Conservation (phyloP, 1,139 yeast genomes). For the Taphrina pruni region DNA sequence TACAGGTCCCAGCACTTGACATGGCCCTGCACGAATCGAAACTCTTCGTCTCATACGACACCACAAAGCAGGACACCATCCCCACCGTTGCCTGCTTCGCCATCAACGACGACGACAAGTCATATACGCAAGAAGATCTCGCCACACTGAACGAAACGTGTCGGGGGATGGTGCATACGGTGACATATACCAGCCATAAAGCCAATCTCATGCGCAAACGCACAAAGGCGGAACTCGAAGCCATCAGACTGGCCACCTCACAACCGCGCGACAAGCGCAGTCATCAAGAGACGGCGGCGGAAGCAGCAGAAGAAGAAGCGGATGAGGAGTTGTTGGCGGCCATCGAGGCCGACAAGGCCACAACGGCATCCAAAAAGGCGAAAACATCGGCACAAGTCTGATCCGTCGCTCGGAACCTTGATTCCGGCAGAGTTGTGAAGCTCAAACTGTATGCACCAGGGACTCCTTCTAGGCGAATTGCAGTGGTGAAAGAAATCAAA, state of each 20-base stretch:
- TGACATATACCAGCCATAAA: conserved; percentile 6
- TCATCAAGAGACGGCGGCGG: neutral
- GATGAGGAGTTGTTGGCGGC: conserved; percentile 12
- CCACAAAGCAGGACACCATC: neutral
- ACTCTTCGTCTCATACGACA: conserved; percentile 14
- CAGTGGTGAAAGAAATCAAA: too few relatives aligned
- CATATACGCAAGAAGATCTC: neutral
- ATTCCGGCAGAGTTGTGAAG: too few relatives aligned
- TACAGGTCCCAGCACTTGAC: conserved; percentile 12
- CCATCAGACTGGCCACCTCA: neutral
- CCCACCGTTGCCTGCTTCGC: conserved; percentile 7
- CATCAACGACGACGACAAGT: neutral
- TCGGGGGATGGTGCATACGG: neutral
- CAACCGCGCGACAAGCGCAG: conserved; percentile 8
- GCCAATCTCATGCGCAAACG: conserved; percentile 30
- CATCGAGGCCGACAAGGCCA: conserved; percentile 23
- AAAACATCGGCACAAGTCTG: neutral
- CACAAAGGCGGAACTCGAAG: conserved; percentile 22
- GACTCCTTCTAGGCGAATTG: too few relatives aligned
- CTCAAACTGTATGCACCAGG: too few relatives aligned
- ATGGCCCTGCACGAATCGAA: neutral
- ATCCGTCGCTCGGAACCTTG: too few relatives aligned
- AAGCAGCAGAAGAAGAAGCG: neutral
- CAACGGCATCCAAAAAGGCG: neutral
- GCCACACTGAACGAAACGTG: neutral